phyloP scores from a whole-genome alignment of 768 basidiomycete genomes.

The Boletus tylopilopsis region DNA sequence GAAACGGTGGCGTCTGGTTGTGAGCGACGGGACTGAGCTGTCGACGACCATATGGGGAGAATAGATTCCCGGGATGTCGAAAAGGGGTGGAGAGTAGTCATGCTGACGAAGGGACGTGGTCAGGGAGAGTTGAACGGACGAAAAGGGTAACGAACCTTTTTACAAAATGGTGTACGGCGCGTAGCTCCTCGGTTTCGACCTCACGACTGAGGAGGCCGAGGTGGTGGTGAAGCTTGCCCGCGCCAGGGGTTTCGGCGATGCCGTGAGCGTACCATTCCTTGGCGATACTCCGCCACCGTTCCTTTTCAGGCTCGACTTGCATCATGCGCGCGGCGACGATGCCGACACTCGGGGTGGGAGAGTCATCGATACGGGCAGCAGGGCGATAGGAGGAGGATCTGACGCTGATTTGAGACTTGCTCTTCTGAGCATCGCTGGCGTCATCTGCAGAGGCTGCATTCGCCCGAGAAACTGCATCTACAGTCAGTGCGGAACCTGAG shows the following conservation, averaged over 20 bases:
- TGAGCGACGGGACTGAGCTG: constrained; percentile 59
- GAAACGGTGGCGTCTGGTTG: constrained; percentile 68
- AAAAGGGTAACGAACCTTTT: constrained; percentile 65
- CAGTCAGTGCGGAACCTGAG: constrained; percentile 44
- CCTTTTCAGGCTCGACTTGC: constrained; percentile 87
- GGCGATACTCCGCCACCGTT: constrained; percentile 86
- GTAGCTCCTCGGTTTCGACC: constrained; percentile 74
- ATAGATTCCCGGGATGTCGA: constrained; percentile 86
- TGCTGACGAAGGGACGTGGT: constrained; percentile 42
- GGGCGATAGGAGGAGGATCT: constrained; percentile 42
- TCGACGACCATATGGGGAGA: constrained; percentile 79
- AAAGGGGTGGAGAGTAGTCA: constrained; percentile 90
- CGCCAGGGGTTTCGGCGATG: constrained; percentile 86
- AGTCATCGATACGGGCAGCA: constrained; percentile 58
- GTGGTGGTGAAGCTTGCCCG: constrained; percentile 92
- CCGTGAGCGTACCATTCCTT: constrained; percentile 92
- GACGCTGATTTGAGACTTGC: constrained; percentile 28
- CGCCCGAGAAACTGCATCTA: constrained; percentile 52
- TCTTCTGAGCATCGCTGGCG: constrained; percentile 32
- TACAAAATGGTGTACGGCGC: constrained; percentile 88
- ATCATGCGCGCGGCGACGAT: constrained; percentile 75
- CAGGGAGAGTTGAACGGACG: not conserved
- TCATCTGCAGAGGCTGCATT: constrained; percentile 29
- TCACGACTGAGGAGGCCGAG: constrained; percentile 85
- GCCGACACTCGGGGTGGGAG: constrained; percentile 77